Evolutionary conservation across 1,139 yeast genomes (phyloP), one percentile per base, ranked within the genome.

Genomic region (Geotrichum histeridarum): DNA sequence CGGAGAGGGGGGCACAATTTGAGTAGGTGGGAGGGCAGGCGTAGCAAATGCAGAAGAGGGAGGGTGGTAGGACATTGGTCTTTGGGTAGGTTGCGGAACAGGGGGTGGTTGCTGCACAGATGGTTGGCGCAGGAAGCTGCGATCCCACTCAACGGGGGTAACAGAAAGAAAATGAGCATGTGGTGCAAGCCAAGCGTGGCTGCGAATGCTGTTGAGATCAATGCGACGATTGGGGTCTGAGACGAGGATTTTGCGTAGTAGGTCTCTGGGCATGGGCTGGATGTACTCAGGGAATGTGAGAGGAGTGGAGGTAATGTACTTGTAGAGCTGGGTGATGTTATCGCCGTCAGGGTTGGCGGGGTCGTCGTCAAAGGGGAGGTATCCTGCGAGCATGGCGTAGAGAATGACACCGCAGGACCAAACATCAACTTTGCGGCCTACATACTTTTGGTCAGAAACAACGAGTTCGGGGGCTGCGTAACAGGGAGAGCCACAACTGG

Each of bases 391-490:
- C 96, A 94, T 93, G 12, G 99, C 98, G 67, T 90, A 93, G 49
- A 93, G 74, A 55, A 93, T 93, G 42, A 94, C 93, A 55, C 99
- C 99, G 63, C 96, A 82, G 0, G 96, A 89, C 99, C 99, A 93
- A 46, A 91, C 86, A 70, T 93, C 99, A 27, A 89, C 97, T 69
- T 88, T 90, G 60, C 90, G 80, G n/a, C 96, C 97, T 63, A 86
- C 90, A 68, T 93, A 93, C 18, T 94, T 93, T 54, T 82, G 78
- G 63, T 85, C 91, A 12, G 94, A 84, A 42, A 91, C 84, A 3
- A 93, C 99, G 58, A 93, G 75, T 70, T 93, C 99, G 0, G 99
- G 99, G 2, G 99, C 99, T 0, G 98, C 98, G 70, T 93, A 93
- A 70, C 99, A 91, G 0, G 99, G 99, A 6, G 96, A 88, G 1